Percentiles rank a stretch among this genome's conserved stretches.
Conservation (phyloP, 1,284 basidiomycete species). For the Cronartium quercuum region DNA sequence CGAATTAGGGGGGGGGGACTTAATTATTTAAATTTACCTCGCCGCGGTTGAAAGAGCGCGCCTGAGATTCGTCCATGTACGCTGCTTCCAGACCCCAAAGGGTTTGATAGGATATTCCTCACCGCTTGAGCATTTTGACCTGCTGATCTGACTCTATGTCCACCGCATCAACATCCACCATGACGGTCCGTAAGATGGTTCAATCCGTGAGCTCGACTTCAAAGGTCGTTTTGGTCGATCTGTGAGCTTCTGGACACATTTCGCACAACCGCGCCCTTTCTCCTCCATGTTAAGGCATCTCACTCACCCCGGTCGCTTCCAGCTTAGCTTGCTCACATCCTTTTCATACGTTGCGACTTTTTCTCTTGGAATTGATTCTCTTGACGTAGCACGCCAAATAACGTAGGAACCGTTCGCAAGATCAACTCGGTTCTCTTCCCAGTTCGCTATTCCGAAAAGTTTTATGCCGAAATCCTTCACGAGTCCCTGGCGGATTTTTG, state of each 20-base stretch:
- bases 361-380: too few species aligned
- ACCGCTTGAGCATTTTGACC: too few species aligned
- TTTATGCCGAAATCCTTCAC: constrained; percentile 20
- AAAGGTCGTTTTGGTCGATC: background rate
- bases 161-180: background rate
- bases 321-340: background rate
- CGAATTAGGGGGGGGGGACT: too few species aligned
- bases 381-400: constrained; percentile 15
- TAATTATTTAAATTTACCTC: too few species aligned
- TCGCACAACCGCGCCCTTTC: too few species aligned
- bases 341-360: background rate
- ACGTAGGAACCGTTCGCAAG: constrained; percentile 24
- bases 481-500: constrained; percentile 26
- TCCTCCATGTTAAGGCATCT: too few species aligned
- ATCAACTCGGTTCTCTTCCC: constrained; percentile 32
- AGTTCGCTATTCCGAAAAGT: constrained; percentile 31
- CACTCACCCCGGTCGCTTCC: background rate
- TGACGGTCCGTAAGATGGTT: background rate
- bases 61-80: too few species aligned
- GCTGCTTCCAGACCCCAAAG: too few species aligned
- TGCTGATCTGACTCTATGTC: too few species aligned
- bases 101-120: too few species aligned
- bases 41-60: too few species aligned
- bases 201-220: background rate
- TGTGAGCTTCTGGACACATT: background rate